phyloP scores from a whole-genome alignment of 1,139 yeast species.

The Blastobotrys serpentis region DNA sequence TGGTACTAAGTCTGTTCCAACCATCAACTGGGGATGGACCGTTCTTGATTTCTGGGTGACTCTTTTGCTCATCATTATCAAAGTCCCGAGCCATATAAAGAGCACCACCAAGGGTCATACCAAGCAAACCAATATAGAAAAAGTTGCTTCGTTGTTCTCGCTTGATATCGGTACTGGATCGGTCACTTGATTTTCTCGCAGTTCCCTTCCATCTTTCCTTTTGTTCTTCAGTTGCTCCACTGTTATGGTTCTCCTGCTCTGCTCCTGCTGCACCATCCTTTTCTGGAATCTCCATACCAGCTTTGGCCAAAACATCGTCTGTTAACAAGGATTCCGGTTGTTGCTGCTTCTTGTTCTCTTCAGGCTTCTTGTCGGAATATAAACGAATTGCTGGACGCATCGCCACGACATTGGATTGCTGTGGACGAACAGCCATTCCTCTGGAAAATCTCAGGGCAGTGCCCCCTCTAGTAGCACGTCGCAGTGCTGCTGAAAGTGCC shows the following conservation, averaged over 20 bases:
- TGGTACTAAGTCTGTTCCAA: conserved; percentile 56
- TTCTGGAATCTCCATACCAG: conserved; percentile 59
- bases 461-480: conserved; percentile 13
- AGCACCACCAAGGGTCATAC: conserved; percentile 59
- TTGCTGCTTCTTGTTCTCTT: conserved; percentile 31
- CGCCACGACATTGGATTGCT: background rate
- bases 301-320: conserved; percentile 78
- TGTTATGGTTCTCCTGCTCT: conserved; percentile 20
- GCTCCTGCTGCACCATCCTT: conserved; percentile 23
- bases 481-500: conserved; percentile 31
- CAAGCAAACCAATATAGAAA: conserved; percentile 49
- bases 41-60: conserved; percentile 53
- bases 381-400: background rate
- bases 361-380: conserved; percentile 11
- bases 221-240: conserved; percentile 31
- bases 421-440: background rate
- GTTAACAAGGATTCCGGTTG: conserved; percentile 59
- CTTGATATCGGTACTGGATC: conserved; percentile 66
- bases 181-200: conserved; percentile 44
- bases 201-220: conserved; percentile 38
- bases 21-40: conserved; percentile 65
- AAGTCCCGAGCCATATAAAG: conserved; percentile 83
- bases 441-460: background rate
- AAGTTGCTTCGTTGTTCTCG: conserved; percentile 43
- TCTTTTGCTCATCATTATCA: conserved; percentile 66